Evolutionary conservation across 345 rosid genomes (phyloP).

Genomic region (Cochlearia excelsa): DNA sequence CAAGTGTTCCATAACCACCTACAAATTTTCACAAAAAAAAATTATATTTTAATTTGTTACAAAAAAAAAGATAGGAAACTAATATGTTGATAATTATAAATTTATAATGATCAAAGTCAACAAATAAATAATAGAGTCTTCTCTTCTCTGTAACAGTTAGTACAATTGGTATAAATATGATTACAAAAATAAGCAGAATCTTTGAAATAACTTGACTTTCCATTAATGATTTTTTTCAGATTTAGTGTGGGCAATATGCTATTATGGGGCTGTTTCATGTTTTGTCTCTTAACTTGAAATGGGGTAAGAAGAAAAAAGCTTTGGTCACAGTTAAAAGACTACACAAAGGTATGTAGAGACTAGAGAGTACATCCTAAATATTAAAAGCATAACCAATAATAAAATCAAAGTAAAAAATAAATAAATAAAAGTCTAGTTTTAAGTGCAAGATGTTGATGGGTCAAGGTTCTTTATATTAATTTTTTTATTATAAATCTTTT

Average conservation of each 20-base stretch:
- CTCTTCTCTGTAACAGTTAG: constrained; percentile 20
- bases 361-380: constrained; percentile 18
- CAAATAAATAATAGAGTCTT: constrained; percentile 17
- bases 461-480: constrained; percentile 48
- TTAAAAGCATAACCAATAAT: constrained; percentile 32
- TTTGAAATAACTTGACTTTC: constrained; percentile 32
- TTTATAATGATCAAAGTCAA: constrained; percentile 26
- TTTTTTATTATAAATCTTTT: constrained; percentile 26
- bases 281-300: constrained; percentile 34
- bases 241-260: constrained; percentile 38
- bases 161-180: constrained; percentile 20
- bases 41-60: neutral
- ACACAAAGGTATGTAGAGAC: constrained; percentile 16
- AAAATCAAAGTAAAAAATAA: constrained; percentile 17
- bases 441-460: constrained; percentile 82
- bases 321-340: constrained; percentile 34
- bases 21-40: constrained; percentile 20
- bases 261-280: constrained; percentile 36
- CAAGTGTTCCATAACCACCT: constrained; percentile 99
- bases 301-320: constrained; percentile 21
- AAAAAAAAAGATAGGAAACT: neutral
- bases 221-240: constrained; percentile 35
- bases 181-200: constrained; percentile 23
- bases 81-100: neutral
- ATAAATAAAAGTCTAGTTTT: constrained; percentile 47